Evolutionary conservation across 2,329 filamentous ascomycete species (phyloP).

Genomic region (Trichoderma citrinoviride): DNA sequence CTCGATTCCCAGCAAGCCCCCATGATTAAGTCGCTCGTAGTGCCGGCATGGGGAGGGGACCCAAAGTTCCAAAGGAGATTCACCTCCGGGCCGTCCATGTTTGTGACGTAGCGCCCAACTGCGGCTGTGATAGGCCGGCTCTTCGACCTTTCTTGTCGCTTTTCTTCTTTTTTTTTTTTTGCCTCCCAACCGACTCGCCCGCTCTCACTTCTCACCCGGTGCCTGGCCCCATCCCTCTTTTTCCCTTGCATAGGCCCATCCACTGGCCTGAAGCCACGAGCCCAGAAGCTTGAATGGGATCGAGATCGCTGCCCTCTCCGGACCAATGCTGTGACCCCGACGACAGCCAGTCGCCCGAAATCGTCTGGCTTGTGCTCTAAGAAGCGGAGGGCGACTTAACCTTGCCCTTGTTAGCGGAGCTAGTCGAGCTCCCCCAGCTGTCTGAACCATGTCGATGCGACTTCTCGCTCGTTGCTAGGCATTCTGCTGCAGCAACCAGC

Average conservation of each 20-base stretch:
- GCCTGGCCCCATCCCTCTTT: constrained; percentile 20
- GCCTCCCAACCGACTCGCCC: not conserved
- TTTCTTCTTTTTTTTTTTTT: too few relatives aligned
- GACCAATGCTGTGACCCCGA: constrained; percentile 7
- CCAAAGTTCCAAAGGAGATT: constrained; percentile 30
- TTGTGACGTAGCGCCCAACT: constrained; percentile 23
- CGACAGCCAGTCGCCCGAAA: constrained; percentile 8
- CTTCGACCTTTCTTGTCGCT: too few relatives aligned
- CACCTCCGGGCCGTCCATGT: constrained; percentile 7
- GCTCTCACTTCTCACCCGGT: constrained; percentile 2
- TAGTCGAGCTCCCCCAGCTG: constrained; percentile 12
- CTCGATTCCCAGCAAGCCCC: constrained; percentile 29
- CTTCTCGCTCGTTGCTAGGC: too few relatives aligned
- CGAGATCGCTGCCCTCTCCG: constrained; percentile 30
- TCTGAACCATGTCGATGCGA: not conserved
- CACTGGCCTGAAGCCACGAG: constrained; percentile 18
- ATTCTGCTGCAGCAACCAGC: too few relatives aligned
- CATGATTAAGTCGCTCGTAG: constrained; percentile 10
- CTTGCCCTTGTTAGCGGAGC: not conserved
- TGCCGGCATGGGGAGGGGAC: constrained; percentile 26
- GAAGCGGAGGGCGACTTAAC: not conserved
- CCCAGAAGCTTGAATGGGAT: constrained; percentile 27
- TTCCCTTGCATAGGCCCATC: constrained; percentile 16
- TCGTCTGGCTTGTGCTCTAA: not conserved
- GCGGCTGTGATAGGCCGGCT: constrained; percentile 10